A percentile compares a stretch with the other conserved stretches of the same genome.
Conservation (phyloP, 768 basidiomycete genomes). For the Collybia sordida region DNA sequence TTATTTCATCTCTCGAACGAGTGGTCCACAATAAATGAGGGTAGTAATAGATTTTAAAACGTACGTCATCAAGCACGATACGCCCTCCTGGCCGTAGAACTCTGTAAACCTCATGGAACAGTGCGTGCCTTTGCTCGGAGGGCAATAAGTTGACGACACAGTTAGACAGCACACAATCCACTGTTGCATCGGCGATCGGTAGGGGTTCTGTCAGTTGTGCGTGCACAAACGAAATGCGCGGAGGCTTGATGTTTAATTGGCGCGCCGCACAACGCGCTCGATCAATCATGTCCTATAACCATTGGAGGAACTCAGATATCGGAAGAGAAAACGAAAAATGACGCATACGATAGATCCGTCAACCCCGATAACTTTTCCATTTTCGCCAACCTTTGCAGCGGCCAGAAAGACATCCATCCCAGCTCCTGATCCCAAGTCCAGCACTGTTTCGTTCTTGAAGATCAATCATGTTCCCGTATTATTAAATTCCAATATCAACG, state of each 20-base stretch:
- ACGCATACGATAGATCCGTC: constrained; percentile 47
- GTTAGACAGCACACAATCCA: constrained; percentile 59
- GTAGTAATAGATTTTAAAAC: too few species aligned
- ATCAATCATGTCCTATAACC: constrained; percentile 47
- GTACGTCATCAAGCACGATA: constrained; percentile 51
- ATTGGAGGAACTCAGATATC: background rate
- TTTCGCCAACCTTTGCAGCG: constrained; percentile 45
- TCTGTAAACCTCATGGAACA: constrained; percentile 46
- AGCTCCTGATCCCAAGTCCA: constrained; percentile 59
- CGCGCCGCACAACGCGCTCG: constrained; percentile 46
- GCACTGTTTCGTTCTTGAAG: constrained; percentile 53
- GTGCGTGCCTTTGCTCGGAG: constrained; percentile 32
- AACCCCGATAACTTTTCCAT: constrained; percentile 52
- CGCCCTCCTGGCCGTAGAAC: constrained; percentile 58
- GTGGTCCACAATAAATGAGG: too few species aligned
- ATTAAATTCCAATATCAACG: background rate
- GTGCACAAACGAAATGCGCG: constrained; percentile 49
- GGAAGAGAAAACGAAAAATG: background rate
- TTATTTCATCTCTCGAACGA: background rate
- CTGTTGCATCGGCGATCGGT: constrained; percentile 45
- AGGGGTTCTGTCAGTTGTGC: constrained; percentile 39
- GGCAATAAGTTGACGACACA: constrained; percentile 57
- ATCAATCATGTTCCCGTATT: background rate
- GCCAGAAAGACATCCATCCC: constrained; percentile 58
- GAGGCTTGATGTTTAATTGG: constrained; percentile 39